Evolutionary conservation across 2,329 filamentous ascomycete genomes (phyloP), one percentile per base, ranked within the genome.

Genomic region (Colletotrichum incanum): DNA sequence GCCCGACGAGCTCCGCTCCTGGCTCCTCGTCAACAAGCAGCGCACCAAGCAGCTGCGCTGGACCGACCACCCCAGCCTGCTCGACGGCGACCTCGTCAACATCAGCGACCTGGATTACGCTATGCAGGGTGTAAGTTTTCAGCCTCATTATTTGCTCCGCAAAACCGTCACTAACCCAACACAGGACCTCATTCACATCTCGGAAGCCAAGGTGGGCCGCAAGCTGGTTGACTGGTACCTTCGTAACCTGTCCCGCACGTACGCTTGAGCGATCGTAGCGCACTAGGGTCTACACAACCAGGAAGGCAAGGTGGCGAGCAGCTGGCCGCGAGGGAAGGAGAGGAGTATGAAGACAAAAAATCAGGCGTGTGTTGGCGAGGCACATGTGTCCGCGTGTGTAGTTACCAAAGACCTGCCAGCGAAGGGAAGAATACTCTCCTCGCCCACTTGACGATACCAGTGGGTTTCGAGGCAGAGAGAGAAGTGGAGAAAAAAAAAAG

Each of bases 181-280:
- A 47, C 77, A 95, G 93, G 96, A 99, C 82, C 87, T 99, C 79
- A 99, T 99, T 83, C 96, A 99, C 85, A 96, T 99, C 78, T 98
- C 96, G 71, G 96, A 99, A 86, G 96, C 96, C 77, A 99, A 99
- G 92, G 95, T 98, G 73, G 96, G 96, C 81, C 91, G 96, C 79
- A 97, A 96, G 87, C 88, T 99, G 80, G 96, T 99, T 76, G 96
- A 99, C 85, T 99, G 96, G 96, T 99, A 99, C 84, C 90, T 99
- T 81, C 93, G 96, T 82, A 99, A 99, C 88, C 88, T 99, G 80
- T 94, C 95, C 73, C 93, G 96, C 82, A 97, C 95, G 71, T 99
- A 99, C 88, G 97, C 93, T 74, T 86, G 66, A 71, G 52, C 60
- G 54, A 47, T 41, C 39, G 26, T 56, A 54, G 34, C 31, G 43